These are phyloP conservation scores for Saccharomycopsis fodiens DNA, from an alignment of 805 yeast genomes.

Conservation along the genomic window DNA sequence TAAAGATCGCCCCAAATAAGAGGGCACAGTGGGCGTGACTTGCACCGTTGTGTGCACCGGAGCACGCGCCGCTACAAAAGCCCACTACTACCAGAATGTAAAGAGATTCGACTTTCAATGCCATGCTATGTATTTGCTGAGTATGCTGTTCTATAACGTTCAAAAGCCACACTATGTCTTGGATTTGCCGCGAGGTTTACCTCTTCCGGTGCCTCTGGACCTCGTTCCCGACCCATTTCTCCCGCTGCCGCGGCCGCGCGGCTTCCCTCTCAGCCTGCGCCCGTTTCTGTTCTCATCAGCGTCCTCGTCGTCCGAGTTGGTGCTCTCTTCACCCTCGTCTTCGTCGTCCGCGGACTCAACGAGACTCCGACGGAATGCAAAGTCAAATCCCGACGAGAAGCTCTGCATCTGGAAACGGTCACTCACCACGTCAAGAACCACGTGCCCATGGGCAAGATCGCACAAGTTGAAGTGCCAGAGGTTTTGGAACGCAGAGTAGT, in stretches of 20 bases:
- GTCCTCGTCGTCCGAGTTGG: neutral
- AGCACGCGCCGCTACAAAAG: no score
- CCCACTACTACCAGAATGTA: no score
- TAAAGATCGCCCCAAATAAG: no score
- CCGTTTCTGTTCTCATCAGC: slow-evolving; percentile 1
- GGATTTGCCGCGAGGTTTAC: slow-evolving; percentile 3
- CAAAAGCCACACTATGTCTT: no score
- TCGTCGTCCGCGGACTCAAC: neutral
- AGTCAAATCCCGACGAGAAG: slow-evolving; percentile 56
- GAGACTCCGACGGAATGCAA: slow-evolving; percentile 36
- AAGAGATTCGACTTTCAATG: no score
- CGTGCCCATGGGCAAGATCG: slow-evolving; percentile 46
- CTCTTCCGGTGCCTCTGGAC: slow-evolving; percentile 8
- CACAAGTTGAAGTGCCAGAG: slow-evolving; percentile 74
- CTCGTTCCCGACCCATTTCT: neutral
- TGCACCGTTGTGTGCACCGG: no score
- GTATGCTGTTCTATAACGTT: no score
- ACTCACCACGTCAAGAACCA: slow-evolving; percentile 35
- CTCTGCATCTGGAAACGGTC: slow-evolving; percentile 48
- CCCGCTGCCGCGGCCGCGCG: slow-evolving; percentile 3
- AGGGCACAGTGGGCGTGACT: no score
- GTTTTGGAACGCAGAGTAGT: slow-evolving; percentile 58
- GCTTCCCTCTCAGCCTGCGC: neutral
- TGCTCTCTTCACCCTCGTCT: neutral
- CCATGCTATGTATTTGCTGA: no score